Base-by-base conservation (phyloP, 129 eudicot species). In the Escallonia herrerae region DNA sequence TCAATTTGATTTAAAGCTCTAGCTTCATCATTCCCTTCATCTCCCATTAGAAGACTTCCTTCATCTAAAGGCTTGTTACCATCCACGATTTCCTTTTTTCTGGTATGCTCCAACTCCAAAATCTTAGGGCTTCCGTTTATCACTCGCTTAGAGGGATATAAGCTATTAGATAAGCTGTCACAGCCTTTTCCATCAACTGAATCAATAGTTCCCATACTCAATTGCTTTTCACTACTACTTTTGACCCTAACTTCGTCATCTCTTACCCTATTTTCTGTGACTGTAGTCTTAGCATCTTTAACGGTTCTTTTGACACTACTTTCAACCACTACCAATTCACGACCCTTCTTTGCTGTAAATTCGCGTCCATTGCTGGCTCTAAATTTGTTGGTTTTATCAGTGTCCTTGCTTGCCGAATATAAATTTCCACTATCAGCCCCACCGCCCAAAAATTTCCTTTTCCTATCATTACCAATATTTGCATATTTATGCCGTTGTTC, bases 1-100 rank as follows among this genome's bases (percentile, higher is more conserved):
- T 69, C 87, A 57, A 57, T 74, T 60, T 68, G 56, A 73, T 58
- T 74, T 56, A 72, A 75, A 72, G 74, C 42, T 73, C 59, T 63
- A 37, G 68, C 75, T 39, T 44, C 67, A 61, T 43, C 81, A 51
- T 49, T 62, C n/a, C 37, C 78, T 43, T 64, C 72, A 56, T 48
- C 80, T 72, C 57, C 72, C 60, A 63, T 67, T 63, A 58, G 74
- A 40, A 54, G 1, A 7, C 69, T 67, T 49, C 75, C 44, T 51
- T 47, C 57, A 56, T 64, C 59, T 42, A 69, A 53, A 42, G 68
- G 59, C 62, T 42, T 72, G 55, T 48, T 47, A 12, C 41, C 56
- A 44, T 67, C 64, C 51, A 22, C 68, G 40, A 38, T 63, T 47
- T 38, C 43, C 43, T 14, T 62, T 51, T 14, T 56, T 60, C 46